These are phyloP conservation scores for Tricholoma matsutake DNA, from an alignment of 768 basidiomycete species.

Conservation along the genomic window DNA sequence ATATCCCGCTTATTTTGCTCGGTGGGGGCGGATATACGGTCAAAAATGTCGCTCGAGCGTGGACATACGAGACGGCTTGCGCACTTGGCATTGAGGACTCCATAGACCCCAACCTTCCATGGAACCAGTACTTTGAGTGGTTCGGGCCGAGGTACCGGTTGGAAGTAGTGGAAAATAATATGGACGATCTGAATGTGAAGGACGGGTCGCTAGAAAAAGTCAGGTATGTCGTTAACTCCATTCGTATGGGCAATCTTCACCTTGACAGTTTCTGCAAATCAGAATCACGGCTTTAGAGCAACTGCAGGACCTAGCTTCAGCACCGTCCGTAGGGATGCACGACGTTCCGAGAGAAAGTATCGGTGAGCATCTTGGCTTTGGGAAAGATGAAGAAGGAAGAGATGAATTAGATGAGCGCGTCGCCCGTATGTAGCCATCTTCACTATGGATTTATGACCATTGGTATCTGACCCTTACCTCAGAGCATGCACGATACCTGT, in stretches of 20 bases:
- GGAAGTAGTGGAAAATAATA: conserved; percentile 88
- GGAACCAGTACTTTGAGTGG: conserved; percentile 94
- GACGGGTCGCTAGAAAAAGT: conserved; percentile 80
- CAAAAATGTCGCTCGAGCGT: conserved; percentile 91
- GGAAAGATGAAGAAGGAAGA: conserved; percentile 41
- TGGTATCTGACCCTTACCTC: not conserved
- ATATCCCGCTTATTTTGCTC: conserved; percentile 84
- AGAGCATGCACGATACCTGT: conserved; percentile 70
- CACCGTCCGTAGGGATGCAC: conserved; percentile 86
- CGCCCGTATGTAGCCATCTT: conserved; percentile 53
- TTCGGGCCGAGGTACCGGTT: conserved; percentile 94
- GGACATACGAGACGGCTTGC: conserved; percentile 97
- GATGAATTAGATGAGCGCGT: conserved; percentile 68
- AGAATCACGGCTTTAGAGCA: conserved; percentile 40
- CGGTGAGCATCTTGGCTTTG: conserved; percentile 58
- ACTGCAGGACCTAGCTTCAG: conserved; percentile 46
- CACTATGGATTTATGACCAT: not conserved
- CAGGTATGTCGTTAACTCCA: conserved; percentile 42
- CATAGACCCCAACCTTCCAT: conserved; percentile 76
- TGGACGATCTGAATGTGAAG: conserved; percentile 88
- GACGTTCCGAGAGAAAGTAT: conserved; percentile 75
- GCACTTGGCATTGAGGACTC: conserved; percentile 83
- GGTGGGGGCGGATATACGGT: conserved; percentile 98
- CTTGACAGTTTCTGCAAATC: not conserved
- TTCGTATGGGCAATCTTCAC: not conserved